Evolutionary conservation across 2,329 filamentous ascomycete genomes (phyloP).

Genomic region (Alternaria sp.): DNA sequence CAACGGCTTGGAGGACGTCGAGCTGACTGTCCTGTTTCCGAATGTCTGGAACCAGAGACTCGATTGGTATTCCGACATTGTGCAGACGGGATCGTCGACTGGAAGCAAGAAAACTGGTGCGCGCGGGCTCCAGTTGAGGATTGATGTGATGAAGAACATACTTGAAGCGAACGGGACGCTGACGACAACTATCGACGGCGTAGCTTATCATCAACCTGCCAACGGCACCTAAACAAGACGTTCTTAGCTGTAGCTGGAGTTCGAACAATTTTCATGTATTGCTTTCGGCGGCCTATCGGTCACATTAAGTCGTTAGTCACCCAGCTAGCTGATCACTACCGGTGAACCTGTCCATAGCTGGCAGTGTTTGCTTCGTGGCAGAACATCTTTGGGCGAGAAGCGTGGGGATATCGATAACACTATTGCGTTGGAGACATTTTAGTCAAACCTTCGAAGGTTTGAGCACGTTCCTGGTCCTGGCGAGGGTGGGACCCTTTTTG

Average conservation of each 20-base stretch:
- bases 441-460: not conserved
- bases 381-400: not conserved
- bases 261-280: not conserved
- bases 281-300: not conserved
- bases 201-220: slow-evolving; percentile 50
- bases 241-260: not conserved
- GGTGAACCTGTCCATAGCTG: not conserved
- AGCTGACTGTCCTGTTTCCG: slow-evolving; percentile 12
- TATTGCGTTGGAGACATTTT: not conserved
- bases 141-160: slow-evolving; percentile 52
- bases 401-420: not conserved
- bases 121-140: slow-evolving; percentile 51
- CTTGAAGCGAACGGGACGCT: slow-evolving; percentile 55
- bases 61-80: slow-evolving; percentile 53
- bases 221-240: slow-evolving; percentile 37
- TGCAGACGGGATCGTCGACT: slow-evolving; percentile 39
- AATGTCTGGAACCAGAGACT: slow-evolving; percentile 36
- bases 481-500: not conserved
- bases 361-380: not conserved
- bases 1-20: slow-evolving; percentile 50
- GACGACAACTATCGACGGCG: slow-evolving; percentile 50
- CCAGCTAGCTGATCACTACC: not conserved
- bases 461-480: not conserved
- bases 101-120: slow-evolving; percentile 52
- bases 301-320: not conserved